These are phyloP conservation scores for Alternaria arbusti DNA, from an alignment of 2,329 filamentous ascomycete genomes.

Conservation along the genomic window DNA sequence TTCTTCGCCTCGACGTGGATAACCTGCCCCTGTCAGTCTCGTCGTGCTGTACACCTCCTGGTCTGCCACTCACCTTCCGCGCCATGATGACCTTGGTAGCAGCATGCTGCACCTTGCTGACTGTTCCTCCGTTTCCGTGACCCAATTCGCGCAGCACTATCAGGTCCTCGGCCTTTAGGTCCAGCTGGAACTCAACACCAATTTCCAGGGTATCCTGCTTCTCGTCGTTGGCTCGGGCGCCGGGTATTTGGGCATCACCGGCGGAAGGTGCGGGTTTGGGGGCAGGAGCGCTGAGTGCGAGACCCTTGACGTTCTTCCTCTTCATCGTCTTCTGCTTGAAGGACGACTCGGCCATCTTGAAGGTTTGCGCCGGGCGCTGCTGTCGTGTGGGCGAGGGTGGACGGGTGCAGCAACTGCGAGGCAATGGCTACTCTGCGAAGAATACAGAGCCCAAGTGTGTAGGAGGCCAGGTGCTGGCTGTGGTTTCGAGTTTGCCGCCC, in stretches of 20 bases:
- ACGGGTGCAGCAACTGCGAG: slow-evolving; percentile 7
- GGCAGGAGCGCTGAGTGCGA: slow-evolving; percentile 81
- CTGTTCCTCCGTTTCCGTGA: slow-evolving; percentile 94
- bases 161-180: slow-evolving; percentile 88
- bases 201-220: slow-evolving; percentile 84
- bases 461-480: slow-evolving; percentile 19
- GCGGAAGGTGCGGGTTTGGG: slow-evolving; percentile 76
- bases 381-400: slow-evolving; percentile 7
- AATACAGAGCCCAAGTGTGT: slow-evolving; percentile 15
- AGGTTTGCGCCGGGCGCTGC: slow-evolving; percentile 25
- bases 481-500: slow-evolving; percentile 47
- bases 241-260: slow-evolving; percentile 68
- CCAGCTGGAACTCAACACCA: slow-evolving; percentile 94
- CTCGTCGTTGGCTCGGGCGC: slow-evolving; percentile 64
- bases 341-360: slow-evolving; percentile 61
- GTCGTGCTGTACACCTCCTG: not conserved
- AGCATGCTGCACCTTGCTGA: slow-evolving; percentile 96
- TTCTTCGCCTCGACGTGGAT: slow-evolving; percentile 99
- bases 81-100: slow-evolving; percentile 97
- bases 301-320: slow-evolving; percentile 98
- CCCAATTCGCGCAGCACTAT: slow-evolving; percentile 94
- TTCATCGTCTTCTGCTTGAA: slow-evolving; percentile 83
- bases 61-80: slow-evolving; percentile 73
- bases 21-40: slow-evolving; percentile 64
- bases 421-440: slow-evolving; percentile 3